Conservation (phyloP, 1,284 basidiomycete genomes). For the Cutaneotrichosporon sp. region DNA sequence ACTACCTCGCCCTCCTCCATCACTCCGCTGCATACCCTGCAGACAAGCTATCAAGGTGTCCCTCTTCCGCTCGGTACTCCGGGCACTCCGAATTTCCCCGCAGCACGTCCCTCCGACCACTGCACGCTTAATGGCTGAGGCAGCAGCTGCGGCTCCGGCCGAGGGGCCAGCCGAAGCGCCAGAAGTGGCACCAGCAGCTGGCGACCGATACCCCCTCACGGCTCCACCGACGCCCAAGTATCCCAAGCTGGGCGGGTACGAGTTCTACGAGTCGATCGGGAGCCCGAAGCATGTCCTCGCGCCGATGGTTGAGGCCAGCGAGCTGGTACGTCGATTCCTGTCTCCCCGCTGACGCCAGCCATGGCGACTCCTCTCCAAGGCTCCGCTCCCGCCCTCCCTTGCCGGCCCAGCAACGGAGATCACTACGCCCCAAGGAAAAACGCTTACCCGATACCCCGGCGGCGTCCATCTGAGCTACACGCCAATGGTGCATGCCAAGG, state of each 20-base stretch:
- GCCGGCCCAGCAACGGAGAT: slow-evolving; percentile 26
- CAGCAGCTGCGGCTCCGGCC: not conserved
- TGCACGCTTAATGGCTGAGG: not conserved
- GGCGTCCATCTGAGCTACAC: slow-evolving; percentile 74
- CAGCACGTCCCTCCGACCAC: no score
- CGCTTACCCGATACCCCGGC: slow-evolving; percentile 28
- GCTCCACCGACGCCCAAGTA: slow-evolving; percentile 7
- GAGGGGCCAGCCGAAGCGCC: no score
- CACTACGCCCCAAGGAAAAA: slow-evolving; percentile 7
- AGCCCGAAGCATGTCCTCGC: slow-evolving; percentile 85
- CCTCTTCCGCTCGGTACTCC: slow-evolving; percentile 6
- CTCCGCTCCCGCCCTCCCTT: slow-evolving; percentile 58
- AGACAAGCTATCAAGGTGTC: slow-evolving; percentile 6
- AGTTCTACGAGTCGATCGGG: slow-evolving; percentile 75
- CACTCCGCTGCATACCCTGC: no score
- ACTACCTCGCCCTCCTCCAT: not conserved
- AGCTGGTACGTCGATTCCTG: slow-evolving; percentile 62
- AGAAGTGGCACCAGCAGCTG: no score
- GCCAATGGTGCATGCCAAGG: slow-evolving; percentile 96
- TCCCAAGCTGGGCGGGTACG: slow-evolving; percentile 67
- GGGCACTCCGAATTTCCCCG: slow-evolving; percentile 1
- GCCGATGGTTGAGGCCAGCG: slow-evolving; percentile 97
- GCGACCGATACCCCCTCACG: not conserved
- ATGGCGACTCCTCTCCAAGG: slow-evolving; percentile 82
- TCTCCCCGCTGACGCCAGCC: slow-evolving; percentile 55